Base-by-base conservation (phyloP, 495 filamentous ascomycete species). In the Aspergillus bridgeri region DNA sequence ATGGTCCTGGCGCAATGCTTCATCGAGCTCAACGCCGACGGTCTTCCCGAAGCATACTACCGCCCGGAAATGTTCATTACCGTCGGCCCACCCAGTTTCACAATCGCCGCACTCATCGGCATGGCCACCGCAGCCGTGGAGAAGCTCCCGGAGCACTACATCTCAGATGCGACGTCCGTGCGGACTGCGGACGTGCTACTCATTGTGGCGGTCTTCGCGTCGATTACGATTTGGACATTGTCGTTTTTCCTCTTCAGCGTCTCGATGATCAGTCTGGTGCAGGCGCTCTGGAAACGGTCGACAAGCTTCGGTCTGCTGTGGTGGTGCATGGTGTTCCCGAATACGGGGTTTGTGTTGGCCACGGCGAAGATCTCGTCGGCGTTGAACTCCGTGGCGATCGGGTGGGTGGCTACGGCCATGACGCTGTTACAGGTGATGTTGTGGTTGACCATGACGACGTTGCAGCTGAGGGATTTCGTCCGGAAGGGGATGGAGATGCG, bases 41-140 rank as follows among this genome's bases (percentile, higher is more conserved):
- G 82, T 0, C 63, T 85, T 6, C 58, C 81, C 59, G n/a, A 70
- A 56, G 58, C 75, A 57, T 48, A 42, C 6, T 48, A 51, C 6
- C 68, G 82, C 27, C 76, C 79, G 3, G 79, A 78, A 6, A 84
- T 88, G 80, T 86, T 86, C 67, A 86, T 88, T 48, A 79, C 82
- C 2, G 83, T 86, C 15, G 84, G 79, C 2, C 82, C 83, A 8
- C 70, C 82, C 5, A 75, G 77, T 6, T 89, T 86, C 64, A 87
- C 85, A 0, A 77, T 73, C 42, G 68, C 84, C 1, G 83, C 84
- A 6, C 63, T 88, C 13, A 79, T 89, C 25, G 74, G 73, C 9
- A 79, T 86, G 69, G 80, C 81, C 2, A 70, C 74, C 23, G 76
- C 51, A 2, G 63, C 63, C 0, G 46, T 56, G 5, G 44, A 60